phyloP scores from a whole-genome alignment of 225 moss, liverwort and hornwort genomes.

The Marchantia polymorpha region DNA sequence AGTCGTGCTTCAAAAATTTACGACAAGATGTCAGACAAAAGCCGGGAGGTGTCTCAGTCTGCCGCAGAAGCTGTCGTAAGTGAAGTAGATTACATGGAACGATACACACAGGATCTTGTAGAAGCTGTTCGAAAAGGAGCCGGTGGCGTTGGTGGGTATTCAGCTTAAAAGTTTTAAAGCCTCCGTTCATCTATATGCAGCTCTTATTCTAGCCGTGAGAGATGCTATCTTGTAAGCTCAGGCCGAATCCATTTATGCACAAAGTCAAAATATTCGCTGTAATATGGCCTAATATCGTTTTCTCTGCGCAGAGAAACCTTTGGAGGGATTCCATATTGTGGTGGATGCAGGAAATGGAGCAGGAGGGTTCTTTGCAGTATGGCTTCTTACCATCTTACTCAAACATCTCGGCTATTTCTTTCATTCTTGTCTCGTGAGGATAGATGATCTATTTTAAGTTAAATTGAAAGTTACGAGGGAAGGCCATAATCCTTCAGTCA shows the following conservation, averaged over 20 bases:
- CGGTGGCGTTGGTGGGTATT: constrained; percentile 64
- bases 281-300: not conserved
- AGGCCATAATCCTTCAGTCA: no score
- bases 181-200: not conserved
- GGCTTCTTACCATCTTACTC: constrained; percentile 15
- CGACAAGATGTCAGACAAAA: constrained; percentile 52
- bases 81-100: constrained; percentile 81
- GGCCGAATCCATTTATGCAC: not conserved
- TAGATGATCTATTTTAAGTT: not conserved
- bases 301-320: constrained; percentile 65
- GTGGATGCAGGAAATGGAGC: constrained; percentile 98
- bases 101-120: constrained; percentile 85
- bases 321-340: constrained; percentile 90
- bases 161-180: not conserved
- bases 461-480: not conserved
- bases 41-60: constrained; percentile 21
- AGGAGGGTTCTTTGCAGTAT: constrained; percentile 94
- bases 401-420: not conserved
- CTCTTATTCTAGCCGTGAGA: not conserved
- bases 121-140: constrained; percentile 88
- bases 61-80: constrained; percentile 38
- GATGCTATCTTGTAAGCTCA: not conserved
- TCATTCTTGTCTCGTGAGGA: no score
- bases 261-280: not conserved
- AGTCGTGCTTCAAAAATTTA: constrained; percentile 72